Evolutionary conservation across 192 early-diverging fungal genomes (phyloP).

Genomic region (Globomyces pollinis-pini): DNA sequence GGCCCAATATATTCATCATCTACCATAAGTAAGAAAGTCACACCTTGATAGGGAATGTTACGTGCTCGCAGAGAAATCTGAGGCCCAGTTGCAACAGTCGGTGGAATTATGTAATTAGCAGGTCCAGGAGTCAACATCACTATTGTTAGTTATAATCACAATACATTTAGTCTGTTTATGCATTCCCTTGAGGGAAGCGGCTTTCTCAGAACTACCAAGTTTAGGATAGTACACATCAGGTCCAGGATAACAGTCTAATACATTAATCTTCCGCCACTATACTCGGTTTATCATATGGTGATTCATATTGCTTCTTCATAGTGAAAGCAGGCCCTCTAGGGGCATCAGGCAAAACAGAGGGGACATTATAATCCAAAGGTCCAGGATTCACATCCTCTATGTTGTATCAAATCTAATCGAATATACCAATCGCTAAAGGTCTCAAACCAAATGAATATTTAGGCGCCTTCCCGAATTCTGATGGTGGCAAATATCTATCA

Average conservation of each 20-base stretch:
- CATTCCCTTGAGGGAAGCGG: slow-evolving; percentile 42
- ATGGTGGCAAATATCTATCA: slow-evolving; percentile 29
- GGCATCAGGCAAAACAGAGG: slow-evolving; percentile 20
- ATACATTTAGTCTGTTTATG: slow-evolving; percentile 42
- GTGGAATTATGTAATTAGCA: slow-evolving; percentile 47
- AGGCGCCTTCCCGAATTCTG: slow-evolving; percentile 17
- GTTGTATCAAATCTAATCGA: not conserved
- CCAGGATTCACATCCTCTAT: slow-evolving; percentile 36
- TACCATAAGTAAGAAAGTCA: not conserved
- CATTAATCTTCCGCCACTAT: too few relatives aligned
- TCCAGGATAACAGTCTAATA: slow-evolving; percentile 14
- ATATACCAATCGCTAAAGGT: slow-evolving; percentile 15
- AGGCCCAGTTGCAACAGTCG: slow-evolving; percentile 34
- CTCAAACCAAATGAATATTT: slow-evolving; percentile 47
- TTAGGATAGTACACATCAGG: slow-evolving; percentile 40
- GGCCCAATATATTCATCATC: slow-evolving; percentile 17
- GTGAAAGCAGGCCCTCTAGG: slow-evolving; percentile 27
- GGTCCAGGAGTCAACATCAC: slow-evolving; percentile 48
- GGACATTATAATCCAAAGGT: slow-evolving; percentile 38
- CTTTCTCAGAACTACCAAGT: slow-evolving; percentile 25
- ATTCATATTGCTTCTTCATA: slow-evolving; percentile 14
- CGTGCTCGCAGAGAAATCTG: slow-evolving; percentile 32
- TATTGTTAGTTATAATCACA: slow-evolving; percentile 8
- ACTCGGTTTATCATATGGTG: not conserved
- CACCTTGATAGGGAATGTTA: slow-evolving; percentile 21